phyloP scores from a whole-genome alignment of 495 filamentous ascomycete species.

The Penicillium alfredii region DNA sequence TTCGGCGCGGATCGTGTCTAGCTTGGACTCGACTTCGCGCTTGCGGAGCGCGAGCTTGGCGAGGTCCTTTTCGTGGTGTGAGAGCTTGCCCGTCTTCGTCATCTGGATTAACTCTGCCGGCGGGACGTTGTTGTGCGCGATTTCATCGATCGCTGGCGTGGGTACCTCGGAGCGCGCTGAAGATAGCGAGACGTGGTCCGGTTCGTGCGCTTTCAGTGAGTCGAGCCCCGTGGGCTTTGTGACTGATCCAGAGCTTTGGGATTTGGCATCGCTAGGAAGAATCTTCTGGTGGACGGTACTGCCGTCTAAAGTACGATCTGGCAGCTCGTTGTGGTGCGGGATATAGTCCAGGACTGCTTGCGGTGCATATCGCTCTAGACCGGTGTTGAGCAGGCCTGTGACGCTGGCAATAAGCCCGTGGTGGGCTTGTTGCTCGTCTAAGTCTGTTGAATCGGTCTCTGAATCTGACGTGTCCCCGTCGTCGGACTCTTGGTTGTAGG shows the following conservation, averaged over 20 bases:
- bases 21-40: constrained; percentile 62
- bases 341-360: constrained; percentile 47
- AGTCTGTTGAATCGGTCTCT: constrained; percentile 17
- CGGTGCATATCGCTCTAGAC: constrained; percentile 38
- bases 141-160: constrained; percentile 15
- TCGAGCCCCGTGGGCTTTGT: not conserved
- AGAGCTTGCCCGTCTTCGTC: constrained; percentile 31
- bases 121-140: constrained; percentile 18
- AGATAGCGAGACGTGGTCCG: constrained; percentile 14
- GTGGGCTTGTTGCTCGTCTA: constrained; percentile 20
- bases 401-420: constrained; percentile 44
- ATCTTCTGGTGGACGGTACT: not conserved
- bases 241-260: too few relatives aligned
- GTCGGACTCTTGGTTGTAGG: constrained; percentile 9
- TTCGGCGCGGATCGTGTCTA: constrained; percentile 44
- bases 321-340: constrained; percentile 20
- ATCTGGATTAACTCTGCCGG: constrained; percentile 23
- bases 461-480: constrained; percentile 12
- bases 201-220: constrained; percentile 1
- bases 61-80: constrained; percentile 65
- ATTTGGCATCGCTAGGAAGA: too few relatives aligned
- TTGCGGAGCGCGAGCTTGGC: constrained; percentile 66
- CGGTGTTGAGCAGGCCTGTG: constrained; percentile 34
- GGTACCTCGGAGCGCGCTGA: constrained; percentile 19
- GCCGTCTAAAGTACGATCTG: constrained; percentile 20